Evolutionary conservation across 768 basidiomycete species (phyloP), one percentile per base, ranked within the genome.

Genomic region (Cyathus striatus): DNA sequence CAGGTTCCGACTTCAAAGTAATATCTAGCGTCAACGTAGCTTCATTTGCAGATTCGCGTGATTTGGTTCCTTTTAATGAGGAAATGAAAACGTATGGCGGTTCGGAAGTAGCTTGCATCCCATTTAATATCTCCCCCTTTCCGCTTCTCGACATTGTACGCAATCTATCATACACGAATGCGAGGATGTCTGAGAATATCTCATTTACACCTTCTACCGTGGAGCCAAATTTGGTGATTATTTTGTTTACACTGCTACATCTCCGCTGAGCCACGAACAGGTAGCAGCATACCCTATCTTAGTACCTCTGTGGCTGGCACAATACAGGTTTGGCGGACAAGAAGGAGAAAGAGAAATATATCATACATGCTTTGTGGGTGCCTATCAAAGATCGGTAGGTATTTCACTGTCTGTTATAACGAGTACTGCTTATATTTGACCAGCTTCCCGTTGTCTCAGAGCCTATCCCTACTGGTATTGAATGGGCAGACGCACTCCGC

Each of bases 241-340:
- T 4, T 24, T 38, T 43, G 43, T 23, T 52, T 33, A 20, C 9
- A 17, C 25, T 41, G 41, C 46, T 21, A 30, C 24, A 35, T 14
- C 2, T 12, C 33, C 36, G n/a, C 34, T 34, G 17, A n/a, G 12
- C 24, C 1, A 12, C 14, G 16, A 18, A 42, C 49, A 81, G 81
- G 62, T 76, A 16, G 72, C 80, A 18, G 79, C 74, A 26, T 81
- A 78, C 48, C 83, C 83, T 3, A 62, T 85, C 23, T 66, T 85
- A 17, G 56, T 85, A n/a, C 83, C 83, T 4, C 54, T 82, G 4
- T 86, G 84, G 58, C 61, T 84, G 7, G 69, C 67, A 16, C 72
- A 73, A 49, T 84, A 81, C 51, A 51, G 69, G 39, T 49, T n/a
- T 18, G 21, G 10, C 13, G 10, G 10, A 14, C 13, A 14, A 14